Evolutionary conservation across 225 moss, liverwort and hornwort genomes (phyloP), one percentile per base, ranked within the genome.

Genomic region (Climacium dendroides): DNA sequence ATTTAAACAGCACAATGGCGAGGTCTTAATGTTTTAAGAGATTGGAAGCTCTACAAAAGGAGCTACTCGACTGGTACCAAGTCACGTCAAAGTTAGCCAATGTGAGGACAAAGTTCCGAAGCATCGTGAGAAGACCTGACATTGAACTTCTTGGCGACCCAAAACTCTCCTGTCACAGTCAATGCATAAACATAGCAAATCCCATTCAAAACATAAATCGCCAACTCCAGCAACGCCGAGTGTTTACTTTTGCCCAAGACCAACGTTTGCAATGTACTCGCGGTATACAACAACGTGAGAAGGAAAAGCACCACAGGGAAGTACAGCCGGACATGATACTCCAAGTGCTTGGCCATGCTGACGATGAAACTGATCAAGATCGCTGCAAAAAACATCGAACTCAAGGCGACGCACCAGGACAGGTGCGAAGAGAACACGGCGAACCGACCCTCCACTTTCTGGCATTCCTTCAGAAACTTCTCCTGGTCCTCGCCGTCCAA

Each of bases 381-480:
- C 43, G 81, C 80, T 62, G 88, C 84, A 77, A 92, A 90, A 28
- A 71, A 58, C 10, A 88, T 30, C 19, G 92, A 86, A 58, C 88
- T 92, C 74, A 85, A 65, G 9, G 81, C 92, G 26, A 92, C 88
- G 59, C 92, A 92, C 90, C 90, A 87, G 71, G 88, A 83, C 57
- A 92, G 81, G 62, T 87, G 84, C 81, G 90, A 90, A 7, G 92
- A 90, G 58, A 90, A 92, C 41, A 92, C 57, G 20, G 69, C 63
- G 81, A 88, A 92, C 34, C 86, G 80, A 30, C 76, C 71, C 84
- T 92, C 92, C 9, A 92, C 69, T 65, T 84, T 81, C 59, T 86
- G 76, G 71, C 90, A 92, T 70, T 92, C 92, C 45, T 57, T 53
- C 81, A 86, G 55, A 61, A 92, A 92, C 12, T 86, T 86, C 77